These are phyloP conservation scores for Calendula officinalis DNA, from an alignment of 129 eudicot genomes.

Conservation along the genomic window DNA sequence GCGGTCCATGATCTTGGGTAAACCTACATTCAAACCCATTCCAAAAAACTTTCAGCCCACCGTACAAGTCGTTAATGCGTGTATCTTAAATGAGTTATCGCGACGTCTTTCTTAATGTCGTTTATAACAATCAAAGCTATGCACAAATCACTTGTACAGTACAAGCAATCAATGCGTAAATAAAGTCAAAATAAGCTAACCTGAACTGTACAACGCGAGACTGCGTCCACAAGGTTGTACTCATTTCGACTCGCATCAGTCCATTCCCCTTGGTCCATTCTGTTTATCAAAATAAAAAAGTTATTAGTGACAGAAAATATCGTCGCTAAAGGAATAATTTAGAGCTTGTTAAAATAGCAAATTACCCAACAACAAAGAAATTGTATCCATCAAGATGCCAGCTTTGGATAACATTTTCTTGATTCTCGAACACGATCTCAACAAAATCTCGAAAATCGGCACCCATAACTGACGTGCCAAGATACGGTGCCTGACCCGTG, in stretches of 20 bases:
- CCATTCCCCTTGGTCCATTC: slow-evolving; percentile 83
- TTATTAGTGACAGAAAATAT: background rate
- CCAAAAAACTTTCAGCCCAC: background rate
- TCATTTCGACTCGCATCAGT: slow-evolving; percentile 39
- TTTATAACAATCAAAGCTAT: too few species aligned
- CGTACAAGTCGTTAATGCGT: background rate
- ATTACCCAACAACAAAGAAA: slow-evolving; percentile 92
- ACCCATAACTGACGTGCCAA: slow-evolving; percentile 78
- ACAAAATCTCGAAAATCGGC: slow-evolving; percentile 61
- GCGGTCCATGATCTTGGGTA: slow-evolving; percentile 88
- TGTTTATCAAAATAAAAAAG: slow-evolving; percentile 27
- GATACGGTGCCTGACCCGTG: slow-evolving; percentile 29
- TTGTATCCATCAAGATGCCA: slow-evolving; percentile 90
- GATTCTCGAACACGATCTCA: slow-evolving; percentile 77
- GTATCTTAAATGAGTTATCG: background rate
- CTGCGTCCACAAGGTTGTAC: slow-evolving; percentile 74
- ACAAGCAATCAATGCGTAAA: too few species aligned
- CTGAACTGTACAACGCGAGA: slow-evolving; percentile 65
- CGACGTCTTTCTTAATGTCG: too few species aligned
- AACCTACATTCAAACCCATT: slow-evolving; percentile 41
- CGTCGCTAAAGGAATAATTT: background rate
- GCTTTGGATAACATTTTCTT: slow-evolving; percentile 57
- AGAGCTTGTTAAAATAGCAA: background rate
- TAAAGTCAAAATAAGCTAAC: too few species aligned
- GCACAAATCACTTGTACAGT: too few species aligned